These are phyloP conservation scores for Ceriops tagal DNA, from an alignment of 345 rosid species.

Conservation along the genomic window DNA sequence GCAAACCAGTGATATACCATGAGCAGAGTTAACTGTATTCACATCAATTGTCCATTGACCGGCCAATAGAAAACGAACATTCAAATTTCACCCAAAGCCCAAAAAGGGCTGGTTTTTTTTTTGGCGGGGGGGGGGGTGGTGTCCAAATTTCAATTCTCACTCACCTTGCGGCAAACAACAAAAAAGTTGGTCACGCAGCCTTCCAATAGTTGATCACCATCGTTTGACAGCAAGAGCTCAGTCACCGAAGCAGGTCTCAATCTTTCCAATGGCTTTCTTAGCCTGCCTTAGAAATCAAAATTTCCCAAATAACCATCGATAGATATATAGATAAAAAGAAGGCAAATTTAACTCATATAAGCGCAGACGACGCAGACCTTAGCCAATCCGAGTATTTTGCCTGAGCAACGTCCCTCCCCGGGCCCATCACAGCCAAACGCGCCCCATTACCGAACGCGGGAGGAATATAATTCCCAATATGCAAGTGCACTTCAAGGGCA, in stretches of 20 bases:
- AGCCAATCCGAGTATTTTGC: constrained; percentile 93
- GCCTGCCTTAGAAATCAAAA: constrained; percentile 40
- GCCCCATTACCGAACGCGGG: constrained; percentile 51
- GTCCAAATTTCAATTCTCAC: constrained; percentile 11
- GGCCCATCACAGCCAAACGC: constrained; percentile 73
- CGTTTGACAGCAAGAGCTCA: constrained; percentile 75
- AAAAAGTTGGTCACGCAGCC: constrained; percentile 74
- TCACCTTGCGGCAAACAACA: constrained; percentile 61
- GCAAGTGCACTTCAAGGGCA: constrained; percentile 56
- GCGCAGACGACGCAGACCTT: constrained; percentile 43
- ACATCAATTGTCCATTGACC: not conserved
- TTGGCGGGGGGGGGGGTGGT: not conserved
- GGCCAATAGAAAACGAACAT: not conserved
- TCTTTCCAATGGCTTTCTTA: constrained; percentile 74
- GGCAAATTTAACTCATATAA: not conserved
- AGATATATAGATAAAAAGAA: not conserved
- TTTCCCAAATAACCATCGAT: constrained; percentile 3
- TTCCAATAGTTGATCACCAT: constrained; percentile 80
- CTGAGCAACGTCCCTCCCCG: constrained; percentile 56
- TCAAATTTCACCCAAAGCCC: not conserved
- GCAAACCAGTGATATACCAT: no score
- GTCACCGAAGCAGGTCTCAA: constrained; percentile 65
- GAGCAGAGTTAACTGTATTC: not conserved
- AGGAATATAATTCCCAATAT: constrained; percentile 56
- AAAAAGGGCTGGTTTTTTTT: not conserved